Conservation (phyloP, 208 protist species). For the Trypanosoma theileri region DNA sequence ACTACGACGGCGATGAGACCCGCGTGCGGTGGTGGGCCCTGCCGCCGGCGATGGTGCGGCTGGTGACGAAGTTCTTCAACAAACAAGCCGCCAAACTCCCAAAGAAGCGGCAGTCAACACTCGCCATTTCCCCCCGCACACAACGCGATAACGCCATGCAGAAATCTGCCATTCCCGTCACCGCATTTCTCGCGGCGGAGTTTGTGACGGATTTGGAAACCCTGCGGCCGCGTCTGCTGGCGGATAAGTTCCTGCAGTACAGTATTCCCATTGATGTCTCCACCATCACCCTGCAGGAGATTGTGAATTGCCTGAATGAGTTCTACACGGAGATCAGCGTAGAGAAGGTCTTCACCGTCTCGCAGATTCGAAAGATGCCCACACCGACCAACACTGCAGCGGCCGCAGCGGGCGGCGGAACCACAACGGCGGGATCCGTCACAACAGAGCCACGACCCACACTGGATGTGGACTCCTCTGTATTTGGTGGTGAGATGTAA, state of each 20-base stretch:
- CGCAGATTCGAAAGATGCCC: constrained; percentile 41
- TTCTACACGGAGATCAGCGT: constrained; percentile 62
- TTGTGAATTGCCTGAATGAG: constrained; percentile 84
- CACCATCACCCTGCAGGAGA: constrained; percentile 84
- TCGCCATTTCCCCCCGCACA: constrained; percentile 59
- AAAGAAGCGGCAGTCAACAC: constrained; percentile 48
- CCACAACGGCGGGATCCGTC: no score
- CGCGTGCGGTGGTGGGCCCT: constrained; percentile 56
- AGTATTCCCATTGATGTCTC: constrained; percentile 69
- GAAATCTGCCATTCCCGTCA: constrained; percentile 55
- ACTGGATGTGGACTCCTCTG: background rate
- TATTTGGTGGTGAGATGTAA: constrained; percentile 15
- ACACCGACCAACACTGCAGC: constrained; percentile 20
- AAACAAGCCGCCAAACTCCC: constrained; percentile 48
- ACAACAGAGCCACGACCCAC: no score
- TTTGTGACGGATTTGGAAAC: constrained; percentile 64
- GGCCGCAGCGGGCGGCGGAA: no score
- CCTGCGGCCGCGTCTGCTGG: constrained; percentile 49
- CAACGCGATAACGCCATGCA: constrained; percentile 63
- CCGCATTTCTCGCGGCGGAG: constrained; percentile 49
- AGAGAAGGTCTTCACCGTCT: constrained; percentile 43
- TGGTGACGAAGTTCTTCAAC: constrained; percentile 71
- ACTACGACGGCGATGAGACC: constrained; percentile 31
- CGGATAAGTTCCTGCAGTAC: constrained; percentile 62
- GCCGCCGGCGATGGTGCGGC: constrained; percentile 49